Base-by-base conservation (phyloP, 2,329 filamentous ascomycete species). In the Kalaharituber pfeilii region DNA sequence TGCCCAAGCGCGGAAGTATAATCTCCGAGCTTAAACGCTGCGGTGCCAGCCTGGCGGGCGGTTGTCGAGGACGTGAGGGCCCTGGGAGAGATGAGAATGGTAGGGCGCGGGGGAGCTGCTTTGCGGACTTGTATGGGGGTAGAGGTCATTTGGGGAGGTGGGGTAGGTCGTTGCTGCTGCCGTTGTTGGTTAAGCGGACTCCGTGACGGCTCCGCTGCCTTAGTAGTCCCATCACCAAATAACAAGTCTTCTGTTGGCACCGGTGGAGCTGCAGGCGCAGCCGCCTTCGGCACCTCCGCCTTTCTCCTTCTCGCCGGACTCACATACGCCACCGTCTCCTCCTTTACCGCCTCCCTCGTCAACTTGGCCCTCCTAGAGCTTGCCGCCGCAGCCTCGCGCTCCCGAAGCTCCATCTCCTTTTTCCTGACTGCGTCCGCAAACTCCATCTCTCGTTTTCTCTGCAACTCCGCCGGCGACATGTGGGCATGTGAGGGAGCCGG, bases 11-110 rank as follows among this genome's bases (percentile, higher is more conserved):
- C 91, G 8, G 84, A 77, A 18, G 85, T 82, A 67, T 86, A 98
- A 67, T 98, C 91, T 29, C 91, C 91, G 30, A 86, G 80, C 69
- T 95, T 96, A 71, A 94, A 96, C 60, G 93, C 84, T 52, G 84
- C 82, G 8, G 87, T 86, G 18, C 89, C 91, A 59, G 81, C 80
- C 49, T 82, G 75, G 13, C 91, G 83, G 63, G 91, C 79, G 49
- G 78, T 75, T n/a, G 82, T 82, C 8, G 86, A 94, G 3, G 78
- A 78, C 59, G 82, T 77, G 18, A 95, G 73, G 0, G 81, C 80
- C 5, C 79, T 75, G 1, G 80, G 70, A 3, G 84, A 81, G 11
- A 93, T 72, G 1, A 75, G 66, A 1, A 89, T 88, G 29, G 84
- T 72, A 30, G 74, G 73, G 13, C 81, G 75, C 36, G 73, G 67